Base-by-base conservation (phyloP, 371 early-diverging fungal species). In the Mortierella sp. region DNA sequence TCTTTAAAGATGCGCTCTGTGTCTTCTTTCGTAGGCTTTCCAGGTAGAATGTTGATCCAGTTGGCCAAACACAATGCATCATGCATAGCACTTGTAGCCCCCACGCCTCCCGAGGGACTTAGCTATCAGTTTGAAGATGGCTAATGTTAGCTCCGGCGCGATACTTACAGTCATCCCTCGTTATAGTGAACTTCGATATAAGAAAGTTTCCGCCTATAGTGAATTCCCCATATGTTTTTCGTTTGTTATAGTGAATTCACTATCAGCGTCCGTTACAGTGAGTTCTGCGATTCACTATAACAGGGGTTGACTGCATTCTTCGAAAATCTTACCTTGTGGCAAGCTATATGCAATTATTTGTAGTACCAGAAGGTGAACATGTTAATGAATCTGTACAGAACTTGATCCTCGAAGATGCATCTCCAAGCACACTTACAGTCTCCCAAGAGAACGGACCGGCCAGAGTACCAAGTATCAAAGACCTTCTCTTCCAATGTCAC, bases 391-490 rank as follows among this genome's bases (percentile, higher is more conserved):
- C n/a, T n/a, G n/a, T n/a, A n/a, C n/a, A n/a, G 8, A 8, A 24
- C 21, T 9, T 19, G 17, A 23, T 23, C 3, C 17, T 28, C 14
- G 9, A 9, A 2, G 21, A 17, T 11, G 37, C 15, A 14, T 14
- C 11, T 17, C 4, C 37, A 12, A 21, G 11, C 24, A 44, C 24
- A 44, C 60, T 15, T 60, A 60, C 60, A 50, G 57, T 70, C 70
- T 0, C 70, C 70, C 32, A 70, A 24, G 5, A 70, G 63, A 0
- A 58, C 70, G 2, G 44, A 47, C 3, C 70, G 51, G 11, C 63
- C 48, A 26, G 56, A 52, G 28, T 42, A 31, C 70, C 70, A 70
- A 0, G 71, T 70, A n/a, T 70, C 56, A 42, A 64, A 71, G 26
- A 71, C 27, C 48, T 64, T 71, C 26, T 64, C 64, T 28, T 64